Percentiles rank a stretch among this genome's conserved stretches.
Conservation (phyloP, 306 rosid species). For the Rosa lucieae region DNA sequence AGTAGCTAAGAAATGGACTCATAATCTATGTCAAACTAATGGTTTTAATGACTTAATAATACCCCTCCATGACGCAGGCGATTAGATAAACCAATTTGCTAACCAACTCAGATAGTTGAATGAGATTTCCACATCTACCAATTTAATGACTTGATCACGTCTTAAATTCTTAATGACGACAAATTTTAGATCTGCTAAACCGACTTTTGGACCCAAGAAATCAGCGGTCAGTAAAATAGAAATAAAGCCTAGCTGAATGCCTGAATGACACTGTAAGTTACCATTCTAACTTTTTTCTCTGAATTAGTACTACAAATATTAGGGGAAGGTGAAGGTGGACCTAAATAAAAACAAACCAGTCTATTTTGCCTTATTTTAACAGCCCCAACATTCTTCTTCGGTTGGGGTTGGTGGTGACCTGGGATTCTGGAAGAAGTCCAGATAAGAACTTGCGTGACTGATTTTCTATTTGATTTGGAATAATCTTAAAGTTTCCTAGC, state of each 20-base stretch:
- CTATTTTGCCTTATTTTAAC: not conserved
- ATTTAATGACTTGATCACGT: too few relatives aligned
- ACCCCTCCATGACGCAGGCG: not conserved
- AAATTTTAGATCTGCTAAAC: not conserved
- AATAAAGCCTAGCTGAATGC: not conserved
- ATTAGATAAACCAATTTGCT: not conserved
- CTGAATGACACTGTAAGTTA: not conserved
- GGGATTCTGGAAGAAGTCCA: not conserved
- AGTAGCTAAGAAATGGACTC: too few relatives aligned
- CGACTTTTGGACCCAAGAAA: not conserved
- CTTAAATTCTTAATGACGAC: too few relatives aligned
- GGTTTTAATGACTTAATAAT: too few relatives aligned
- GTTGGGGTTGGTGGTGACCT: not conserved
- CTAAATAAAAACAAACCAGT: not conserved
- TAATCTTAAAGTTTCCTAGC: not conserved
- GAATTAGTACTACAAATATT: not conserved
- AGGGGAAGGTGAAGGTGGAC: conserved; percentile 13
- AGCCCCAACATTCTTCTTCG: not conserved
- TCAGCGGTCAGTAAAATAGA: not conserved
- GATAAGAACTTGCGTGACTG: not conserved
- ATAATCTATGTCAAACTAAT: too few relatives aligned
- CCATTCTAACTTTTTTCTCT: not conserved
- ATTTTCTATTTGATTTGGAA: not conserved
- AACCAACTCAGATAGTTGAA: too few relatives aligned
- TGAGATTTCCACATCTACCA: too few relatives aligned